Percentiles rank a stretch among this genome's conserved stretches.
phyloP scores from a whole-genome alignment of 805 yeast species.

The Wickerhamiella spandovensis region DNA sequence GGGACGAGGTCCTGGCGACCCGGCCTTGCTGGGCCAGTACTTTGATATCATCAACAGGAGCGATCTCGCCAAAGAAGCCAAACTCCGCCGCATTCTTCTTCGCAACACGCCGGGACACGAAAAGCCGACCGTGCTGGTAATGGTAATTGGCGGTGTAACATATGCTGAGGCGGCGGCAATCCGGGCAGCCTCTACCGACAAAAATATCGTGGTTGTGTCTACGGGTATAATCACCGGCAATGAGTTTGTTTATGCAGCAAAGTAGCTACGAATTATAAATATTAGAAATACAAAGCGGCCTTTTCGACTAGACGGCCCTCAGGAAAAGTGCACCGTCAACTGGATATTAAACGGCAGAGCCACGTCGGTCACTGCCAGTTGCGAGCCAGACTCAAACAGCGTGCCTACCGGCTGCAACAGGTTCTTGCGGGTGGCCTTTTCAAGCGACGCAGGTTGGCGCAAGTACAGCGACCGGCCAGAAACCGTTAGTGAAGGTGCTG shows the following conservation, averaged over 20 bases:
- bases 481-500: conserved; percentile 35
- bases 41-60: conserved; percentile 16
- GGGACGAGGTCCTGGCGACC: conserved; percentile 9
- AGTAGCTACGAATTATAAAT: not conserved
- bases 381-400: conserved; percentile 34
- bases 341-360: conserved; percentile 33
- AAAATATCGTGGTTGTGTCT: conserved; percentile 32
- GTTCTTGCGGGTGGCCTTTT: conserved; percentile 34
- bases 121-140: conserved; percentile 30
- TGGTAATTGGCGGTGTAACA: conserved; percentile 76
- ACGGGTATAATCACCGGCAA: conserved; percentile 36
- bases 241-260: conserved; percentile 15
- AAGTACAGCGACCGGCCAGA: conserved; percentile 31
- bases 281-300: not conserved
- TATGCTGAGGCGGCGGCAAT: conserved; percentile 70
- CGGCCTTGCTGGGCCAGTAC: conserved; percentile 36
- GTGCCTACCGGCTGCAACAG: conserved; percentile 25
- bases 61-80: conserved; percentile 20
- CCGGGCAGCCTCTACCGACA: conserved; percentile 36
- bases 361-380: conserved; percentile 41
- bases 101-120: conserved; percentile 23
- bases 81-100: conserved; percentile 22
- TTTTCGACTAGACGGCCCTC: not conserved
- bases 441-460: conserved; percentile 35
- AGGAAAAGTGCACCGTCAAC: conserved; percentile 12